These are phyloP conservation scores for Candida broadrunensis DNA, from an alignment of 805 yeast species.

Conservation along the genomic window DNA sequence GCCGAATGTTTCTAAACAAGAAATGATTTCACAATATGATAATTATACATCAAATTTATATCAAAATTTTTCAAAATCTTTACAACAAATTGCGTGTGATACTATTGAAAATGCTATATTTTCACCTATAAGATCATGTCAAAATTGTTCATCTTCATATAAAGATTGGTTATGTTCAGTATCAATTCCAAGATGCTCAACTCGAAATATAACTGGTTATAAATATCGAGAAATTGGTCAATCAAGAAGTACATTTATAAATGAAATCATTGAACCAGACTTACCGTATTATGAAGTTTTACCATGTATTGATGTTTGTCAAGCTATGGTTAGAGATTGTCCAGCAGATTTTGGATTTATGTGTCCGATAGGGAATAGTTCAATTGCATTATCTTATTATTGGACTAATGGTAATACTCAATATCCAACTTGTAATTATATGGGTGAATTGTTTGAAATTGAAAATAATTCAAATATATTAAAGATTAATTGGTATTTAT, in stretches of 20 bases:
- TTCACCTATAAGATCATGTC: conserved; percentile 74
- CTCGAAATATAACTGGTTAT: conserved; percentile 44
- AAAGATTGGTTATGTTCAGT: conserved; percentile 88
- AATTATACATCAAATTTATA: conserved; percentile 53
- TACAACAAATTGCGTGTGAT: conserved; percentile 77
- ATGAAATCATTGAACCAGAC: conserved; percentile 49
- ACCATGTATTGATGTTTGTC: conserved; percentile 84
- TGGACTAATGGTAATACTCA: conserved; percentile 24
- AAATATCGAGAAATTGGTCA: conserved; percentile 41
- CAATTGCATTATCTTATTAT: conserved; percentile 40
- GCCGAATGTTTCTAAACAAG: conserved; percentile 7
- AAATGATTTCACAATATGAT: conserved; percentile 52
- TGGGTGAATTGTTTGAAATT: conserved; percentile 18
- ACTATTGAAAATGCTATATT: conserved; percentile 60
- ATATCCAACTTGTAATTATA: conserved; percentile 36
- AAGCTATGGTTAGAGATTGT: conserved; percentile 76
- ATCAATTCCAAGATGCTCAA: conserved; percentile 81
- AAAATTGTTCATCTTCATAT: conserved; percentile 68
- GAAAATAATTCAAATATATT: not conserved
- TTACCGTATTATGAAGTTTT: conserved; percentile 70
- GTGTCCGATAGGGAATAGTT: conserved; percentile 56
- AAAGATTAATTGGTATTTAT: not conserved
- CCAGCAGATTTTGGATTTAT: conserved; percentile 71
- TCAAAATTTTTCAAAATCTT: conserved; percentile 67
- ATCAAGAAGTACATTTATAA: conserved; percentile 62